Base-by-base conservation (phyloP, 805 yeast genomes). In the Henningerozyma blattae region DNA sequence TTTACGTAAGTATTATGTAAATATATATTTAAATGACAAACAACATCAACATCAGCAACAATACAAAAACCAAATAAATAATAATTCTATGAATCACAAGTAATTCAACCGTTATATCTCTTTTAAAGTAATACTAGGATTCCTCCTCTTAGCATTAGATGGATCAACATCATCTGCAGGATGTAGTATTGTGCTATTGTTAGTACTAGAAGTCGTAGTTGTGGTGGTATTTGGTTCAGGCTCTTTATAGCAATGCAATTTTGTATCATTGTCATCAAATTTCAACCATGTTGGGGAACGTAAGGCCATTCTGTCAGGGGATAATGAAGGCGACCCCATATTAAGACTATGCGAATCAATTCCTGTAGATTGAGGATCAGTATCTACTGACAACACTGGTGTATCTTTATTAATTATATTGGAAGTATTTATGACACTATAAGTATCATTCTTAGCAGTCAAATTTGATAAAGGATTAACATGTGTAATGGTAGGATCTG, bases 261-360 rank as follows among this genome's bases (percentile, higher is more conserved):
- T 43, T 13, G 46, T 39, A 30, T 49, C 47, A 17, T 38, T 36
- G 8, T 30, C 31, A 17, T 31, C 37, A 34, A 53, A 46, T 34
- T 40, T 48, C 30, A 55, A 30, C 33, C 50, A 34, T 3, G 60
- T 55, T 10, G 60, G 60, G 1, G 57, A 51, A 15, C 42, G 52
- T 18, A 47, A 28, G 6, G 37, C 31, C 3, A 46, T 33, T 18
- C 40, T 39, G 8, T 52, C 57, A 2, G 60, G 58, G 1, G 60
- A 55, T 18, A 54, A 39, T n/a, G 58, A 44, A 6, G 52, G 47
- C 14, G 52, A 44, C 8, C 53, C 52, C 8, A 40, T 22, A 10
- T 42, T 24, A n/a, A 46, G 34, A 2, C 52, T 47, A 4, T 36
- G 27, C 2, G 38, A 27, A 14, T 29, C 29, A 3, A 47, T 31